Percentiles rank a stretch among this genome's conserved stretches.
Conservation (phyloP, 805 yeast genomes). For the Groenewaldozyma tartarivorans region DNA sequence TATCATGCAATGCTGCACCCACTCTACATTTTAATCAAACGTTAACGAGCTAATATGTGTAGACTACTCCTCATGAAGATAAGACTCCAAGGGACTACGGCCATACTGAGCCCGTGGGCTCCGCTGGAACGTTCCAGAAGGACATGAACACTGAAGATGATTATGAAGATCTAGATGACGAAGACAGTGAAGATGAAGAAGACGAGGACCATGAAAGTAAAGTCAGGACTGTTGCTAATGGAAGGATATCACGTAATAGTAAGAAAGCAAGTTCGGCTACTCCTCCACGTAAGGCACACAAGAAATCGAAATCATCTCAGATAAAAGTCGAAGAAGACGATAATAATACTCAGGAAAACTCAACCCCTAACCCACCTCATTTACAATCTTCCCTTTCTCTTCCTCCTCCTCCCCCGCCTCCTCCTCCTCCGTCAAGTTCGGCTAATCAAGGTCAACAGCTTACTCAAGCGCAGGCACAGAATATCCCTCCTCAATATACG, state of each 20-base stretch:
- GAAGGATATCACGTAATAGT: no score
- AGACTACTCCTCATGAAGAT: conserved; percentile 21
- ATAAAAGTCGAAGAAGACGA: conserved; percentile 14
- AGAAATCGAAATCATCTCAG: conserved; percentile 2
- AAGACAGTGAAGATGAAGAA: conserved; percentile 2
- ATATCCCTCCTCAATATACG: no score
- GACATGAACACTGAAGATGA: conserved; percentile 31
- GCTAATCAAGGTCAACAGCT: not conserved
- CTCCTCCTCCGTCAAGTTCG: not conserved
- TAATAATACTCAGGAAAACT: conserved; percentile 13
- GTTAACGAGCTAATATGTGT: no score
- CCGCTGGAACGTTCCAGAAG: not conserved
- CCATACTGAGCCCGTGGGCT: not conserved
- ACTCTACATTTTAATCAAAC: no score
- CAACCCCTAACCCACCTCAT: conserved; percentile 1
- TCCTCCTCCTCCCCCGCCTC: not conserved
- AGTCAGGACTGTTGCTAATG: conserved; percentile 12
- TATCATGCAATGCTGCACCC: no score
- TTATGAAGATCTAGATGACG: conserved; percentile 39
- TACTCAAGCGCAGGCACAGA: not conserved
- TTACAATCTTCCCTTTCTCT: no score
- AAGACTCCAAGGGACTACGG: conserved; percentile 19
- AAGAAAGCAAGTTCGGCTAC: no score
- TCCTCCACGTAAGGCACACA: no score
- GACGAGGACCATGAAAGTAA: conserved; percentile 41